Evolutionary conservation across 257 asterid species (phyloP), one percentile per base, ranked within the genome.

Genomic region (Solanum paucissectum): DNA sequence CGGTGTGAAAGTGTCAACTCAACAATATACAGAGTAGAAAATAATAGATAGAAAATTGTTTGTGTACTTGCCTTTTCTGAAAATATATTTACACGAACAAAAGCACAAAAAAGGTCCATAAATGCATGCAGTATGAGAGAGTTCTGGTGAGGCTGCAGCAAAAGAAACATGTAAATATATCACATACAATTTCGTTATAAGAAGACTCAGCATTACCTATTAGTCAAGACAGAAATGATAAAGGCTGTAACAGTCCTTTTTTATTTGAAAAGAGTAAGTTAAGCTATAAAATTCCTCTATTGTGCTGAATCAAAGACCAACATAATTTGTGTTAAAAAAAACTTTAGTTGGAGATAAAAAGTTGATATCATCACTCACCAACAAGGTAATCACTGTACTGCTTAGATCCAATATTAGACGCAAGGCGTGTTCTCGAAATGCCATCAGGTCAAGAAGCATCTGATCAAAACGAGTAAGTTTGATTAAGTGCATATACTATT

Each of bases 101-200:
- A 97, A n/a, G 99, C 94, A 94, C 99, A 97, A 90, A 97, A 95
- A 87, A 97, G 95, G 92, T 94, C 99, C 99, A 97, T 97, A 93
- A 97, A 95, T 86, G 98, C 98, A 79, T 96, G 98, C 89, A 97
- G 95, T 90, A 97, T 97, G 90, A 97, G 98, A 89, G 96, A 95
- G 89, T 97, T 97, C 86, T 96, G 99, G 90, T 97, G 98, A 83
- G 99, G 99, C 99, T 96, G 98, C 95, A 94, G 88, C 83, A 85
- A 86, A 93, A 91, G 88, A 71, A 34, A 81, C 85, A 86, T 71
- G 87, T 79, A 86, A 87, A 79, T 74, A 81, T 9, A 49, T 81
- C 85, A 81, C 68, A 46, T 46, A 81, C 11, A 1, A 79, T 79
- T 14, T 14, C 25, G 4, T 44, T 44, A 44, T 44, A 79, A 79